These are phyloP conservation scores for Blastobotrys persicus DNA, from an alignment of 1,139 yeast species.

Conservation along the genomic window DNA sequence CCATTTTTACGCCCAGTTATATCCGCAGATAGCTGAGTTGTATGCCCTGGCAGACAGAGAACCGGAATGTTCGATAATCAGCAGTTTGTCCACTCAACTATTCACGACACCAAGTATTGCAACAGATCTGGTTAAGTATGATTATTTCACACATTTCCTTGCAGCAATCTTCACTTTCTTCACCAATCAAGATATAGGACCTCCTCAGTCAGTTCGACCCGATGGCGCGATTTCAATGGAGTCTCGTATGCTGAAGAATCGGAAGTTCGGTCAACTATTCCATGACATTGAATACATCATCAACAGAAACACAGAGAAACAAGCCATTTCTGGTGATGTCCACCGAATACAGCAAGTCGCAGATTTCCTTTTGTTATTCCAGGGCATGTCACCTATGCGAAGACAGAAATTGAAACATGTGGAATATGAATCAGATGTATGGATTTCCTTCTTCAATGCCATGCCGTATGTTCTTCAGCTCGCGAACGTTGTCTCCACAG, in stretches of 20 bases:
- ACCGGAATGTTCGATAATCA: constrained; percentile 76
- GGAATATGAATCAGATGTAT: constrained; percentile 85
- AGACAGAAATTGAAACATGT: constrained; percentile 83
- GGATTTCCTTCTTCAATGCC: constrained; percentile 77
- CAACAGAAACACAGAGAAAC: constrained; percentile 61
- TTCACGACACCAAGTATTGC: constrained; percentile 85
- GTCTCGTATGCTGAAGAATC: constrained; percentile 54
- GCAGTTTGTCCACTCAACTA: constrained; percentile 75
- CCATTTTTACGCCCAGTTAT: constrained; percentile 78
- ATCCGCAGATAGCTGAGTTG: constrained; percentile 74
- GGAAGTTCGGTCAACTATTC: constrained; percentile 82
- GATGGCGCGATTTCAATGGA: constrained; percentile 36
- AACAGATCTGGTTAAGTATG: constrained; percentile 63
- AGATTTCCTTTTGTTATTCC: constrained; percentile 68
- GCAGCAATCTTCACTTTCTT: constrained; percentile 66
- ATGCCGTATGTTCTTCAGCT: constrained; percentile 47
- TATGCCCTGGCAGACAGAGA: constrained; percentile 72
- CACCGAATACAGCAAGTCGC: constrained; percentile 48
- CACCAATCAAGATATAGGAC: constrained; percentile 53
- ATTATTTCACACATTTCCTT: constrained; percentile 65
- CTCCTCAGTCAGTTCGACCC: constrained; percentile 47
- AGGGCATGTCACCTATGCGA: constrained; percentile 72
- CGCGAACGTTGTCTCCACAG: constrained; percentile 39
- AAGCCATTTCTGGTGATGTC: constrained; percentile 35
- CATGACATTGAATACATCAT: constrained; percentile 79